Base-by-base conservation (phyloP, 208 protist species). In the Crithidia brevicula region DNA sequence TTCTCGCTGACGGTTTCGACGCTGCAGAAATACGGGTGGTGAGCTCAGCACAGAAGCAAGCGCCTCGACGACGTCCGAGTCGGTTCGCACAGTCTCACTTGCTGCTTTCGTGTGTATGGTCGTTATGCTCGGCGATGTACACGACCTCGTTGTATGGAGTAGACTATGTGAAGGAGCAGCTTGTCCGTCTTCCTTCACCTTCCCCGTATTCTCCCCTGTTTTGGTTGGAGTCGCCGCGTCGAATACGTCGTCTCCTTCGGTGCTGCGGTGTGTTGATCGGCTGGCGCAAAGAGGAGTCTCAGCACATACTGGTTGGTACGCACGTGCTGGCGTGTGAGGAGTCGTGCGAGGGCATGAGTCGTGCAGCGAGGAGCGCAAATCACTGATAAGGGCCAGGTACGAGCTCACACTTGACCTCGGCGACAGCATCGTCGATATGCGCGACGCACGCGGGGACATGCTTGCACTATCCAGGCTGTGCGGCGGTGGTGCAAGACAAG, bases 331-430 rank as follows among this genome's bases (percentile, higher is more conserved):
- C 36, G 10, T 40, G 1, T 13, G 36, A 16, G 36, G 42, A 22
- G 42, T 46, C 23, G 16, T 18, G 4, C 5, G n/a, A 25, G 46
- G 4, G 10, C 2, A 11, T 28, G 9, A 11, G 3, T 51, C 22
- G 13, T 45, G 31, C 7, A 74, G n/a, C 1, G 59, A 60, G 6
- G 47, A 54, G 5, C 68, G 50, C 22, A 61, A 50, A 33, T 51
- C 60, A 4, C 33, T 6, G 4, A 61, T 10, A 8, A 54, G 38
- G 3, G 38, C 0, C 31, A 67, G n/a, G 52, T 47, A 67, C 9
- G 59, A 62, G 16, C 40, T 42, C 15, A 40, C 59, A 31, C 59
- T 67, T 1, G 42, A 34, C 23, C 51, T 57, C 1, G 59, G 59
- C 15, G 67, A 67, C 31, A 49, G 18, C 16, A 49, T 36, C 1